Base-by-base conservation (phyloP, 169 alveolate species). In the Plasmodium ovale region DNA sequence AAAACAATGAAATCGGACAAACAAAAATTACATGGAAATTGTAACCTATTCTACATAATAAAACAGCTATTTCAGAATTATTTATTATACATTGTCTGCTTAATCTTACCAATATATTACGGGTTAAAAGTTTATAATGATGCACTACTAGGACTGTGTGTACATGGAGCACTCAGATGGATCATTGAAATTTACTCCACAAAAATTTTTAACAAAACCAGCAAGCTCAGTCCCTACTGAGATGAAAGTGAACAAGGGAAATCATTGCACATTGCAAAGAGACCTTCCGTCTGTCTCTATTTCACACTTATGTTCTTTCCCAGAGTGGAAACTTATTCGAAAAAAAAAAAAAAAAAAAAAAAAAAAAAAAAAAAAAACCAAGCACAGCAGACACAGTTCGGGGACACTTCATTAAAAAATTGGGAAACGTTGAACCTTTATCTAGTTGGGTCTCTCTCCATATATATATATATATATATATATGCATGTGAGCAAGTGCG, bases 1-100 rank as follows among this genome's bases (percentile, higher is more conserved):
- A 49, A 65, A 23, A 65, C 7, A 1, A 33, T 53, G 29, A 62
- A 37, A 79, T 65, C 87, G 19, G 49, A 58, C 71, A 27, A 59
- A 59, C 42, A 6, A 6, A 2, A 23, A 16, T 39, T 44, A 35
- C 39, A 58, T 16, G 5, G 10, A 58, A 29, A 72, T 27, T 9
- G 21, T 23, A 74, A 19, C 23, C 7, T 51, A 47, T 27, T 79
- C 49, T 12, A 54, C 58, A 64, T 79, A 37, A 54, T 68, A n/a
- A 79, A 79, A 69, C 54, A 79, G 59, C 59, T 82, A 2, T 37
- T 87, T 21, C 71, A 87, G 56, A 87, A 79, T 62, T 82, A 73
- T 64, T 42, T 88, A 23, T 72, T 92, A 42, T 92, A 87, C 89
- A 74, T 73, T 72, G 69, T 91, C 1, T 85, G 93, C 19, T 84